Evolutionary conservation across 805 yeast species (phyloP).

Genomic region (Yarrowia phangngaensis): DNA sequence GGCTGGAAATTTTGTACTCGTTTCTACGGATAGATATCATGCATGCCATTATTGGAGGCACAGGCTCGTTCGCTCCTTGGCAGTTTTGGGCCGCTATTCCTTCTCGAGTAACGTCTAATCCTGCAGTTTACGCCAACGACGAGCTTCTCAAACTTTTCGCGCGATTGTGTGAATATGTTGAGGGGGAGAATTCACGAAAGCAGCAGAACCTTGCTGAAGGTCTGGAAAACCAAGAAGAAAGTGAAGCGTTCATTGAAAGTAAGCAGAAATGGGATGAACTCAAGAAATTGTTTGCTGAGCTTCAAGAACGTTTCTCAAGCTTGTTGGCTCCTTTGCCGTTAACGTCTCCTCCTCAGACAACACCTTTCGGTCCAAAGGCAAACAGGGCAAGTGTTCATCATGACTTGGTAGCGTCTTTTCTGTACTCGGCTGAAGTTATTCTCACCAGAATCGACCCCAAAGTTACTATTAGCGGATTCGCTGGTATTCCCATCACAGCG

Average conservation of each 20-base stretch:
- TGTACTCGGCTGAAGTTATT: not conserved
- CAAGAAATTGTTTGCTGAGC: not conserved
- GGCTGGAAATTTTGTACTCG: slow-evolving; percentile 18
- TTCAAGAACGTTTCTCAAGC: not conserved
- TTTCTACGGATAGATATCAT: slow-evolving; percentile 25
- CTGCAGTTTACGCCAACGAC: slow-evolving; percentile 14
- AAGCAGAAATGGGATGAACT: not conserved
- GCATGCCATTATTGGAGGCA: slow-evolving; percentile 23
- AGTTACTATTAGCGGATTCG: slow-evolving; percentile 10
- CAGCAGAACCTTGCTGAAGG: too few species aligned
- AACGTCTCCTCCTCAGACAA: not conserved
- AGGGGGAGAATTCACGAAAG: slow-evolving; percentile 11
- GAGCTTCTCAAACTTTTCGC: slow-evolving; percentile 18
- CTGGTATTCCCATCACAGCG: slow-evolving; percentile 13
- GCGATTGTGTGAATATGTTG: slow-evolving; percentile 1
- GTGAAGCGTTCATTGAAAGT: not conserved
- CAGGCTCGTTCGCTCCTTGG: slow-evolving; percentile 20
- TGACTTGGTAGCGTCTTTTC: slow-evolving; percentile 9
- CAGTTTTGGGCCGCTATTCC: slow-evolving; percentile 21
- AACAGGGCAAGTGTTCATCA: slow-evolving; percentile 8
- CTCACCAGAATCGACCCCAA: slow-evolving; percentile 18
- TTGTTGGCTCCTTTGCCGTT: not conserved
- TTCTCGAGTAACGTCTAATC: slow-evolving; percentile 1
- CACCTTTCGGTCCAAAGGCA: slow-evolving; percentile 9
- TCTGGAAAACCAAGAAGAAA: too few species aligned